These are phyloP conservation scores for Daldinia bambusicola DNA, from an alignment of 495 filamentous ascomycete genomes.

Conservation along the genomic window DNA sequence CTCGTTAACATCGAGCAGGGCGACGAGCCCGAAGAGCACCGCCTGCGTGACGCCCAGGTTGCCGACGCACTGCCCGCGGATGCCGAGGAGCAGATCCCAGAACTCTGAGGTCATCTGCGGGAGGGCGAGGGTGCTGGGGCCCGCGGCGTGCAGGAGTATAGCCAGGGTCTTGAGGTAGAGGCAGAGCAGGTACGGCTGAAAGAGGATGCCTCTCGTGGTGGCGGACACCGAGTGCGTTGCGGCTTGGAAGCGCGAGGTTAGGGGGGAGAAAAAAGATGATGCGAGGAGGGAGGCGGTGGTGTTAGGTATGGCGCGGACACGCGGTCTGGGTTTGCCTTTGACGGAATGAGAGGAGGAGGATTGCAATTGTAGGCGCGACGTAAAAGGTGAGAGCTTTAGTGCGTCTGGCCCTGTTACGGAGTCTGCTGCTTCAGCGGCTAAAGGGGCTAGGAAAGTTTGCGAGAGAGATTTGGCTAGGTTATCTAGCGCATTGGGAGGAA, in stretches of 20 bases:
- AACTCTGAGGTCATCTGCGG: conserved; percentile 76
- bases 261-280: conserved; percentile 83
- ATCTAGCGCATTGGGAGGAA: conserved; percentile 68
- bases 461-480: conserved; percentile 69
- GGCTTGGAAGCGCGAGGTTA: conserved; percentile 69
- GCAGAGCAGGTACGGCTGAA: conserved; percentile 68
- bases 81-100: conserved; percentile 70
- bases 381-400: conserved; percentile 74
- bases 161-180: conserved; percentile 73
- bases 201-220: conserved; percentile 60
- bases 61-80: conserved; percentile 56
- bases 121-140: conserved; percentile 68
- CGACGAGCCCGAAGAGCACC: conserved; percentile 79
- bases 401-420: conserved; percentile 78
- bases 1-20: conserved; percentile 86
- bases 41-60: conserved; percentile 75
- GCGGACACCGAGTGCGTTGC: conserved; percentile 57
- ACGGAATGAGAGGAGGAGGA: conserved; percentile 9
- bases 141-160: conserved; percentile 71
- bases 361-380: conserved; percentile 51
- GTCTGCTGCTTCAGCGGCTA: conserved; percentile 78
- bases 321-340: conserved; percentile 56
- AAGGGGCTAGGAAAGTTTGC: conserved; percentile 77
- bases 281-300: conserved; percentile 77
- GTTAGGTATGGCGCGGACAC: conserved; percentile 74